phyloP scores from a whole-genome alignment of 352 stramenopile genomes.

The Thraustochytrium sp. region DNA sequence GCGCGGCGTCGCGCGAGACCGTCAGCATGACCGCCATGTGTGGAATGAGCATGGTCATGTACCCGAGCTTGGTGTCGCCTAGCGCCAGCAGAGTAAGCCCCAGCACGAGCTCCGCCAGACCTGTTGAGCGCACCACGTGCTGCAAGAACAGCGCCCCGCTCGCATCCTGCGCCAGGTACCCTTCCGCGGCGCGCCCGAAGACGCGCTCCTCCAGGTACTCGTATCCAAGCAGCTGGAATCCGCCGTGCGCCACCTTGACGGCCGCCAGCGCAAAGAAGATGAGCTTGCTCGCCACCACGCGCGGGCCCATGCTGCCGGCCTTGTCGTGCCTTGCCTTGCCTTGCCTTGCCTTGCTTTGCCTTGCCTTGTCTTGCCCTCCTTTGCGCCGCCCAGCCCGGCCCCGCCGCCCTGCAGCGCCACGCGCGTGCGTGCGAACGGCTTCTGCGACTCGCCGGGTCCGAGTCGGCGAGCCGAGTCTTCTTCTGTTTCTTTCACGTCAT shows the following conservation, averaged over 20 bases:
- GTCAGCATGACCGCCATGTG: background rate
- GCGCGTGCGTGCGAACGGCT: no score
- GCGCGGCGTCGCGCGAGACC: background rate
- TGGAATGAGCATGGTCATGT: background rate
- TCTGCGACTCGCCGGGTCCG: no score
- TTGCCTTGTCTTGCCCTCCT: no score
- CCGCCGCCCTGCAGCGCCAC: no score
- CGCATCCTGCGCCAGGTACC: background rate
- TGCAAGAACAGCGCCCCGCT: background rate
- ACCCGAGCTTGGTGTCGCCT: background rate
- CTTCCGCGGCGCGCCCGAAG: background rate
- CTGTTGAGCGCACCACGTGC: background rate
- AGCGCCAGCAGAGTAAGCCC: background rate
- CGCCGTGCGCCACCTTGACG: background rate
- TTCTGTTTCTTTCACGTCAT: no score
- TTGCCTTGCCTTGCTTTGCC: no score
- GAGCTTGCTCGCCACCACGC: slow-evolving; percentile 6
- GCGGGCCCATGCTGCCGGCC: no score
- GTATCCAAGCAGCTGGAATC: background rate
- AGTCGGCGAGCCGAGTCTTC: no score
- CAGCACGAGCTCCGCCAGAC: background rate
- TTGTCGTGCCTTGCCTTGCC: no score
- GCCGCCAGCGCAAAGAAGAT: background rate
- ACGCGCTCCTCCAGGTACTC: background rate
- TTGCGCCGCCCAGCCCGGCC: no score